Evolutionary conservation across 2,329 filamentous ascomycete species (phyloP).

Genomic region (Colletotrichum spaethianum): DNA sequence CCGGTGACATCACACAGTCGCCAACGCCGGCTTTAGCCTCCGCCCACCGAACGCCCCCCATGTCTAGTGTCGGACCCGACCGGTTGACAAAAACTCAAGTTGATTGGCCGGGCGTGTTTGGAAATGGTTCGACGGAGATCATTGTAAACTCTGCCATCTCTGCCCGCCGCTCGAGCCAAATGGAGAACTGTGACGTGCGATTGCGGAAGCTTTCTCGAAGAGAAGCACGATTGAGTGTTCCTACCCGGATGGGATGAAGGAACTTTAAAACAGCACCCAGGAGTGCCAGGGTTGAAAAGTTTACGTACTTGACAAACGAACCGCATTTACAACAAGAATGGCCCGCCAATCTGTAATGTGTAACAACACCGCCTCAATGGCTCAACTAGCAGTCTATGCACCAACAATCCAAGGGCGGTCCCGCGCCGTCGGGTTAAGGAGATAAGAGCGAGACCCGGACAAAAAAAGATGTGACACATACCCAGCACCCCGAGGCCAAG

Average conservation of each 20-base stretch:
- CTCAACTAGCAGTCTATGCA: background rate
- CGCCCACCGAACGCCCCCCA: background rate
- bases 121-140: slow-evolving; percentile 1
- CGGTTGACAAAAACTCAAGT: slow-evolving; percentile 6
- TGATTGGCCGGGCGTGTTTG: slow-evolving; percentile 9
- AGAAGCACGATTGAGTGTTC: slow-evolving; percentile 10
- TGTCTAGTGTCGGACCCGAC: slow-evolving; percentile 23
- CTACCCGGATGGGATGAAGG: slow-evolving; percentile 28
- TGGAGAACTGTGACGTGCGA: slow-evolving; percentile 10
- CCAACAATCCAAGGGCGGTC: background rate
- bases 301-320: background rate
- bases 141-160: background rate
- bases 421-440: background rate
- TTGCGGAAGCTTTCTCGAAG: slow-evolving; percentile 8
- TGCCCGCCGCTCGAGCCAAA: slow-evolving; percentile 30
- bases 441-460: background rate
- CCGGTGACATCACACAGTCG: slow-evolving; percentile 27
- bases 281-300: too few species aligned
- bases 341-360: slow-evolving; percentile 12
- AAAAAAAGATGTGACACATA: slow-evolving; percentile 3
- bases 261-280: slow-evolving; percentile 30
- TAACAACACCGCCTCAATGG: slow-evolving; percentile 33
- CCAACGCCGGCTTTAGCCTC: slow-evolving; percentile 6
- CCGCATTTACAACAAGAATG: background rate
- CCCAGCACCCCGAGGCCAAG: background rate